Percentiles rank a stretch among this genome's conserved stretches.
Conservation (phyloP, 495 filamentous ascomycete species). For the Aspergillus affinis region DNA sequence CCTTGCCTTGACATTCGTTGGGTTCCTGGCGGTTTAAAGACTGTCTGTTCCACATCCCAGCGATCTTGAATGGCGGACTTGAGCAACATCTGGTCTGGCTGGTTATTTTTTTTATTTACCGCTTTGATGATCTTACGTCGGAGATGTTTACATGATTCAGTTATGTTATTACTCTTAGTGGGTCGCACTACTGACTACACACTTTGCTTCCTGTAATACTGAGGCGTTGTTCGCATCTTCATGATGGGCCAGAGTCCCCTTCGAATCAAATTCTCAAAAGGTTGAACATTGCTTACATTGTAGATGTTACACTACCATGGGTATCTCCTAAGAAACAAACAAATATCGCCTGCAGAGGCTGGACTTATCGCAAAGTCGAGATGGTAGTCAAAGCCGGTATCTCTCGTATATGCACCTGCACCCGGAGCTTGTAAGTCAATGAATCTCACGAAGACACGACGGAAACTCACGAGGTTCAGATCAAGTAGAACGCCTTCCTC, state of each 20-base stretch:
- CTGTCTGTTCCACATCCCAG: neutral
- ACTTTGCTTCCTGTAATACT: constrained; percentile 10
- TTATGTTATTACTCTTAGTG: constrained; percentile 8
- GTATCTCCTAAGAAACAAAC: constrained; percentile 33
- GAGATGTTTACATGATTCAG: neutral
- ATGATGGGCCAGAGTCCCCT: constrained; percentile 6
- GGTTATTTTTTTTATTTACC: constrained; percentile 3
- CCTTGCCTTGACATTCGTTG: constrained; percentile 10
- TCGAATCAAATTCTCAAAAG: constrained; percentile 15
- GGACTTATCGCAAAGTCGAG: neutral
- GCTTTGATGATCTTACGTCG: neutral
- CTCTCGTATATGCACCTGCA: neutral
- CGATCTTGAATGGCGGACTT: neutral
- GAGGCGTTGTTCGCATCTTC: constrained; percentile 9
- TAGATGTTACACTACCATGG: constrained; percentile 23
- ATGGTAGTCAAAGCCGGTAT: neutral
- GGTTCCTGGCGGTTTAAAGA: constrained; percentile 12
- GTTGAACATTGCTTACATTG: constrained; percentile 7
- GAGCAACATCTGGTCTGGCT: constrained; percentile 5
- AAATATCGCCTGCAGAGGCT: constrained; percentile 14
- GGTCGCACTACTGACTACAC: constrained; percentile 6
- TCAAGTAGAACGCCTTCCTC: neutral
- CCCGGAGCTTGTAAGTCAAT: neutral
- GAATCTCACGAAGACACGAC: neutral
- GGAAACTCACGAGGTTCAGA: neutral